These are phyloP conservation scores for Colletotrichum abscissum DNA, from an alignment of 2,329 filamentous ascomycete genomes.

Conservation along the genomic window DNA sequence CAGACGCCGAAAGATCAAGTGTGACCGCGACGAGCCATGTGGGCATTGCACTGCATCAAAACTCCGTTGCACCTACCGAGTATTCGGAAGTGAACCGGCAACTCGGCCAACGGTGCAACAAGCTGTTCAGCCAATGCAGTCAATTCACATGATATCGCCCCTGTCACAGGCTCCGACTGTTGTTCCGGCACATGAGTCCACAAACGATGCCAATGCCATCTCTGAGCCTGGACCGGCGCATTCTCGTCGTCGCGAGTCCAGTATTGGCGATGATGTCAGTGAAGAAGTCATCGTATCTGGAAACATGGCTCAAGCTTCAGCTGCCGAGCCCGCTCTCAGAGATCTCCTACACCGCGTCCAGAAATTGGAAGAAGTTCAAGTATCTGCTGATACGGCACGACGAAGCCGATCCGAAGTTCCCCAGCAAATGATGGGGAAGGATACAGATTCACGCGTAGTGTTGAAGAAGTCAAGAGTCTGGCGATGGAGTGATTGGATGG, in stretches of 20 bases:
- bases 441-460: neutral
- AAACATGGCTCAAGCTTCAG: neutral
- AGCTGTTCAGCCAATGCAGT: neutral
- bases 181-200: neutral
- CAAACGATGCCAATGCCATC: neutral
- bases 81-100: constrained; percentile 18
- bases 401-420: neutral
- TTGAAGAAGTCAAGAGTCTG: neutral
- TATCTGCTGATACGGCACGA: neutral
- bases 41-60: constrained; percentile 47
- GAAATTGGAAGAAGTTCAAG: neutral
- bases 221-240: neutral
- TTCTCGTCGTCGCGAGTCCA: neutral
- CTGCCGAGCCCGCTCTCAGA: neutral
- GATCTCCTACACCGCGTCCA: neutral
- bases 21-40: constrained; percentile 55
- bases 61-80: constrained; percentile 45
- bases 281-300: neutral
- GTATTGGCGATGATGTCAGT: neutral
- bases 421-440: neutral
- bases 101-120: neutral
- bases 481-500: neutral
- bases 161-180: neutral
- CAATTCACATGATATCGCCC: neutral
- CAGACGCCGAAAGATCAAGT: constrained; percentile 57